A percentile compares a stretch with the other conserved stretches of the same genome.
Evolutionary conservation across 1,284 basidiomycete genomes (phyloP).

Genomic region (Leccinum cinnamomeum): DNA sequence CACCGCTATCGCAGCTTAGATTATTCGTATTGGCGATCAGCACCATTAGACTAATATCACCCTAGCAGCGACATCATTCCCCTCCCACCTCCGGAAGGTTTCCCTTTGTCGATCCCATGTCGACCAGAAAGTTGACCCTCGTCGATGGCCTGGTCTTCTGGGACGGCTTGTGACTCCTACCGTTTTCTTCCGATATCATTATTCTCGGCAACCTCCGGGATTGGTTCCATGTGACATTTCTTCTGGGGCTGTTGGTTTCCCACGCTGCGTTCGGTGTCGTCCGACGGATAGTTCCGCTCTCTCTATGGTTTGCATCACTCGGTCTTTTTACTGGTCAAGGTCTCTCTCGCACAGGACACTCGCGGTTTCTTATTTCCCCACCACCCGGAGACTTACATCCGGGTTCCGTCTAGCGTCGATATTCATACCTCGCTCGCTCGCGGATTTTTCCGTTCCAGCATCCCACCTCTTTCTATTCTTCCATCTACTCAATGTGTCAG

Average conservation of each 20-base stretch:
- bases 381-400: slow-evolving; percentile 29
- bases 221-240: slow-evolving; percentile 27
- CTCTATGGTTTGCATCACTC: slow-evolving; percentile 30
- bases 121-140: slow-evolving; percentile 8
- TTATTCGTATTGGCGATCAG: slow-evolving; percentile 27
- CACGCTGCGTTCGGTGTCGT: slow-evolving; percentile 33
- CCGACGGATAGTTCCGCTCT: slow-evolving; percentile 38
- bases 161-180: slow-evolving; percentile 27
- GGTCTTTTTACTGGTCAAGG: slow-evolving; percentile 35
- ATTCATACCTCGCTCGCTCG: slow-evolving; percentile 49
- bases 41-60: slow-evolving; percentile 40
- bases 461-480: slow-evolving; percentile 26
- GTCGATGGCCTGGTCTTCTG: slow-evolving; percentile 20
- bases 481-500: slow-evolving; percentile 42
- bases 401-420: slow-evolving; percentile 39
- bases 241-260: slow-evolving; percentile 34
- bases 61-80: slow-evolving; percentile 29
- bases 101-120: slow-evolving; percentile 6
- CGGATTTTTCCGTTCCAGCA: slow-evolving; percentile 23
- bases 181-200: slow-evolving; percentile 43
- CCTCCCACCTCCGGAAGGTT: slow-evolving; percentile 16
- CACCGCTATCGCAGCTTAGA: slow-evolving; percentile 22
- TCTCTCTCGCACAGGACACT: slow-evolving; percentile 43
- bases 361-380: slow-evolving; percentile 21
- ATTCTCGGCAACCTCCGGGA: slow-evolving; percentile 44